Base-by-base conservation (phyloP, 108 stramenopile species). In the Nannochloropsis oceanica region DNA sequence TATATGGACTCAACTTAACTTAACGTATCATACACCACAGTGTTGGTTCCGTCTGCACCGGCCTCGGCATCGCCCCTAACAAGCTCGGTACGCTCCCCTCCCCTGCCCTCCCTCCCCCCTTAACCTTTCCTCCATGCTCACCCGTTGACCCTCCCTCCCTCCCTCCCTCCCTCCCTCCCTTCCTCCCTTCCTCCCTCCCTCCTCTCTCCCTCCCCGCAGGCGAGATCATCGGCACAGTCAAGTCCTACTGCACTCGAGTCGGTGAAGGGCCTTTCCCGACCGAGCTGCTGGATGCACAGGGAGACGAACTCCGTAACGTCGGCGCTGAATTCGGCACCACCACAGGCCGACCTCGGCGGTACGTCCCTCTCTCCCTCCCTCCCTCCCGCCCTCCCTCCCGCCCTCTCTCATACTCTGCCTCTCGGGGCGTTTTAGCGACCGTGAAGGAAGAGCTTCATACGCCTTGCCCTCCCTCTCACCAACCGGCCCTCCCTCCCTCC, bases 181-280 rank as follows among this genome's bases (percentile, higher is more conserved):
- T 22, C 80, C 80, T 25, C 22, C 80, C 80, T 22, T 81, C 26
- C 26, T 81, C 80, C 11, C 59, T 73, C 12, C 43, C 14, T 25
- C 44, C 82, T 82, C 42, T 88, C n/a, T n/a, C n/a, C n/a, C n/a
- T n/a, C n/a, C n/a, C n/a, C n/a, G n/a, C n/a, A n/a, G 24, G 79
- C 82, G 44, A 94, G 26, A 96, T 97, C 84, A 95, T 95, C 88
- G 99, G 97, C 59, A 97, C 96, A 13, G 96, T 98, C 79, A 99
- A 99, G 93, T 95, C 97, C 27, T 99, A 99, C 93, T 97, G 96
- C 89, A 98, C 99, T 13, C 94, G 99, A 73, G 99, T 99, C 20
- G 99, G 99, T n/a, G 95, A 96, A 88, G 99, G 99, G 0, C 99
- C 99, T 14, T 99, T 99, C 93, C 97, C 97, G 27, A 98, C 99